Conservation (phyloP, 345 rosid species). For the Sonneratia alba region DNA sequence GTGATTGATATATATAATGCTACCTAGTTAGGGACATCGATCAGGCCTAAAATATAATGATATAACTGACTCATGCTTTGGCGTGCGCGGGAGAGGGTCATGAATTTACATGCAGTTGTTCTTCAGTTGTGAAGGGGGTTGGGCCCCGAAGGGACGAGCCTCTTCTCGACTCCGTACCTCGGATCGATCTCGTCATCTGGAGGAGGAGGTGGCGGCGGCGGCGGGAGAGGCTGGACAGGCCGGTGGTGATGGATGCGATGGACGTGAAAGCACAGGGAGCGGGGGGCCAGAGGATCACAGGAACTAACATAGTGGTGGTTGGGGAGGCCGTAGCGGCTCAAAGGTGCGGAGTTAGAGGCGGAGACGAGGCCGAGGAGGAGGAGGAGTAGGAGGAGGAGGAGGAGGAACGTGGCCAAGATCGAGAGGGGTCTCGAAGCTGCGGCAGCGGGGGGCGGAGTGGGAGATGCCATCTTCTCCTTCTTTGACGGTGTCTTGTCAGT, state of each 20-base stretch:
- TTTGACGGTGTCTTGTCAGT: background rate
- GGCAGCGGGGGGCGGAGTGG: background rate
- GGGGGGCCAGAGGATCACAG: constrained; percentile 28
- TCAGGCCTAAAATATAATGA: too few species aligned
- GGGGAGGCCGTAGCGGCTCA: constrained; percentile 13
- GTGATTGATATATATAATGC: background rate
- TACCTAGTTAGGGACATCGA: too few species aligned
- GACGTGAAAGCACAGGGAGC: constrained; percentile 32
- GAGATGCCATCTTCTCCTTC: background rate
- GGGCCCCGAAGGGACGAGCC: constrained; percentile 63
- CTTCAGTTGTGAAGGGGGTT: constrained; percentile 64
- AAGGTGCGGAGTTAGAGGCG: background rate
- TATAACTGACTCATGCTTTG: background rate
- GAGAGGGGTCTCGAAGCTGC: constrained; percentile 3
- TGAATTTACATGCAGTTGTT: background rate
- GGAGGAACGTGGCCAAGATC: background rate
- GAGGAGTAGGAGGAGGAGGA: too few species aligned
- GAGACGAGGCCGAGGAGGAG: background rate
- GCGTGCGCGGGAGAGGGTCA: background rate
- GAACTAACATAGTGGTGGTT: constrained; percentile 11
- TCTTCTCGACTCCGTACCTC: constrained; percentile 52
- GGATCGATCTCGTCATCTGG: constrained; percentile 39
- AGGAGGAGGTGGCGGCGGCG: constrained; percentile 8
- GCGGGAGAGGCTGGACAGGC: constrained; percentile 5
- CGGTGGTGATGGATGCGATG: constrained; percentile 19